Evolutionary conservation across 257 asterid genomes (phyloP).

Genomic region (Solanum pinnatisectum): DNA sequence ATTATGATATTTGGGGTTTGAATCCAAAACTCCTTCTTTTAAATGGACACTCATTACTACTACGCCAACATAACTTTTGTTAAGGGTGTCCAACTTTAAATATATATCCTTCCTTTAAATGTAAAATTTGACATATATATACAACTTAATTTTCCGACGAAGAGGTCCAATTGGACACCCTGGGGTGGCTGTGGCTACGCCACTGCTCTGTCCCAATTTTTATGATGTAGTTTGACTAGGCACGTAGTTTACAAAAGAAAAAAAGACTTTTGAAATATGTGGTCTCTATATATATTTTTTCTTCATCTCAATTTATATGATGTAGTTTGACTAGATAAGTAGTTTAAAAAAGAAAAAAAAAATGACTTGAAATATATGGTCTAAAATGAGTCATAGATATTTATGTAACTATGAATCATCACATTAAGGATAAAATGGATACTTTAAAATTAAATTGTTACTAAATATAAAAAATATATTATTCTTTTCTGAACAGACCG

Average conservation of each 20-base stretch:
- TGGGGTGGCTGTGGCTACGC: too few relatives aligned
- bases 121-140: too few relatives aligned
- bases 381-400: not conserved
- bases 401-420: not conserved
- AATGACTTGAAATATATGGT: not conserved
- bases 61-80: too few relatives aligned
- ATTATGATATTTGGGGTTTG: too few relatives aligned
- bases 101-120: too few relatives aligned
- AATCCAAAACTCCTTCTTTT: too few relatives aligned
- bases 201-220: not conserved
- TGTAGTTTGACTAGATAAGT: not conserved
- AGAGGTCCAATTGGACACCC: too few relatives aligned
- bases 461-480: not conserved
- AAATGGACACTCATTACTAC: too few relatives aligned
- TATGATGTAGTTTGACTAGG: not conserved
- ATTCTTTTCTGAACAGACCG: not conserved
- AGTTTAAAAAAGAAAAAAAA: not conserved
- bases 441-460: not conserved
- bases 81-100: too few relatives aligned
- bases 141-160: too few relatives aligned
- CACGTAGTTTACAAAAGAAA: not conserved
- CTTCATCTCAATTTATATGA: not conserved
- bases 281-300: not conserved
- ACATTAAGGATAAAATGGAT: not conserved
- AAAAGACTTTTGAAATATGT: not conserved